Evolutionary conservation across 768 basidiomycete genomes (phyloP).

Genomic region (Lactifluus piperatus): DNA sequence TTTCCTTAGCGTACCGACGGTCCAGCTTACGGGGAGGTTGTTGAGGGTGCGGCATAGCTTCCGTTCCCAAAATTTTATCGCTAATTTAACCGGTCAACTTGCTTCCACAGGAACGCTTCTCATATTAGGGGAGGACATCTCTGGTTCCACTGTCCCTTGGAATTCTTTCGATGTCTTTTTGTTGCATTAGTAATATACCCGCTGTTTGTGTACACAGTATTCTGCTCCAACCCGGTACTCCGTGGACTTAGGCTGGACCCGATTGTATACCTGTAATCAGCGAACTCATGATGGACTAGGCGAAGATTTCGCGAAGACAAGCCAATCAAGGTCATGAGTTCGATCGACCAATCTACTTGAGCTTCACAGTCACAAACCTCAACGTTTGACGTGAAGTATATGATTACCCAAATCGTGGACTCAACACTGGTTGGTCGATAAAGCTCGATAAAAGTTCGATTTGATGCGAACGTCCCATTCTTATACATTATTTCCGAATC

Average conservation of each 20-base stretch:
- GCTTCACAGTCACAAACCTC: background rate
- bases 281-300: no score
- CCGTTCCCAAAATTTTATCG: background rate
- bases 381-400: background rate
- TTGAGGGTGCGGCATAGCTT: constrained; percentile 37
- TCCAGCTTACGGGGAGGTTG: constrained; percentile 40
- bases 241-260: no score
- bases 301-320: no score
- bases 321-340: background rate
- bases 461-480: background rate
- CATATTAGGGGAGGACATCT: background rate
- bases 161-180: no score
- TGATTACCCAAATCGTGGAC: background rate
- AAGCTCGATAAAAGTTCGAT: background rate
- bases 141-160: no score
- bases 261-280: no score
- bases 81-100: background rate
- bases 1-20: constrained; percentile 40
- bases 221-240: no score
- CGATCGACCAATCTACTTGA: background rate
- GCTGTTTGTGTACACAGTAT: no score
- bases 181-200: no score
- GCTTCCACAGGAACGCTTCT: constrained; percentile 9
- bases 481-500: background rate
- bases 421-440: background rate